Base-by-base conservation (phyloP, 768 basidiomycete species). In the Multifurca ochricompacta region DNA sequence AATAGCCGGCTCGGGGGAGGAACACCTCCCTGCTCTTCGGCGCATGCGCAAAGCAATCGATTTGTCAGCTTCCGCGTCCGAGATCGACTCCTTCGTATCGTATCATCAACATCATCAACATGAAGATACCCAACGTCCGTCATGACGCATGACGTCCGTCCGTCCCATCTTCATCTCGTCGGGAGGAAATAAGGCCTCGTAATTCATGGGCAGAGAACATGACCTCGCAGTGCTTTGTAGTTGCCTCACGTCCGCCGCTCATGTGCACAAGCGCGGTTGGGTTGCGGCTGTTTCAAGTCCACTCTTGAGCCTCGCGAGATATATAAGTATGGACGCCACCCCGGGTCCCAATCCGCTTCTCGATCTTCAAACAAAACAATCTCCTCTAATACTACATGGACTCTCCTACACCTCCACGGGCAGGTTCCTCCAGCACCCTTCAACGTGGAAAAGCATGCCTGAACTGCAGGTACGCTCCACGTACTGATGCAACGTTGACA, bases 381-480 rank as follows among this genome's bases (percentile, higher is more conserved):
- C n/a, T 18, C 37, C 13, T 23, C 23, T 14, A 11, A 10, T 23
- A 37, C 13, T 7, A 48, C 42, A 59, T 59, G 58, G 58, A 56
- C 18, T 16, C 53, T 31, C 16, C 54, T 27, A 44, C 49, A 32
- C 51, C 58, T 19, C 37, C 54, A 13, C 53, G 18, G 19, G 14
- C 56, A 3, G 11, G 42, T 28, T 21, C 52, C n/a, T 54, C 60
- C 34, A 37, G 36, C n/a, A 21, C 59, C 23, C 59, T 62, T 32
- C 60, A 61, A 48, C 48, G 61, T 40, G 61, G 61, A 13, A 62
- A 62, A 28, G 61, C 61, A 23, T 62, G 61, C 32, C 21, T 61
- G 36, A 60, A 46, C 32, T 62, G 61, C 55, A 57, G 61, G 61
- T 61, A 13, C 32, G 55, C 28, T 11, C n/a, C 19, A 6, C 49